Conservation (phyloP, 306 rosid species). For the Oemleria cerasiformis region DNA sequence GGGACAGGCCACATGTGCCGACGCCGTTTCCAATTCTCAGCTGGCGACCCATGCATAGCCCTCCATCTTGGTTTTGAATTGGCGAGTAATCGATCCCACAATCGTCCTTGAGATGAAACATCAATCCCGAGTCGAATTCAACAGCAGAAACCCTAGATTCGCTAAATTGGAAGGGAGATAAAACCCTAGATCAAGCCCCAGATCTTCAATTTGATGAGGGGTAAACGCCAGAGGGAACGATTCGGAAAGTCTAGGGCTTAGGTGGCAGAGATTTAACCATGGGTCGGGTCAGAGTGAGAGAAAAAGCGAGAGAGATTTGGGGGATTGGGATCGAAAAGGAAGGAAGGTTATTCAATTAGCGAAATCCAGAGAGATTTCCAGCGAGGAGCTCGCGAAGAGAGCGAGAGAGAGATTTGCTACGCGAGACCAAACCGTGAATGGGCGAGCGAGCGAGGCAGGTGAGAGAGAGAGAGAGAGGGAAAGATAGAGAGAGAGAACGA, state of each 20-base stretch:
- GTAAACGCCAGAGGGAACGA: not conserved
- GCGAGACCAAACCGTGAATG: conserved; percentile 44
- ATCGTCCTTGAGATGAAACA: conserved; percentile 71
- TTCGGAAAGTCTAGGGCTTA: conserved; percentile 48
- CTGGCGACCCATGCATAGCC: conserved; percentile 90
- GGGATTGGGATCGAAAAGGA: conserved; percentile 45
- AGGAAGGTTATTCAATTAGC: conserved; percentile 30
- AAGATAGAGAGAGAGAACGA: conserved; percentile 9
- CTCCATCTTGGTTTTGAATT: conserved; percentile 60
- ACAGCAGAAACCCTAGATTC: conserved; percentile 44
- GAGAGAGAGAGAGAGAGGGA: conserved; percentile 6
- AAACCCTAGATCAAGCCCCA: conserved; percentile 58
- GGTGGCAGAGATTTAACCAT: conserved; percentile 19
- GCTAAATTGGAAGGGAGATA: conserved; percentile 5
- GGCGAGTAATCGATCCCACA: conserved; percentile 60
- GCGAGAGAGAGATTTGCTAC: conserved; percentile 30
- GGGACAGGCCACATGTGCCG: conserved; percentile 99
- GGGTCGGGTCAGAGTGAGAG: not conserved
- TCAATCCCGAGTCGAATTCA: conserved; percentile 75
- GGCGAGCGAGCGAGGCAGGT: not conserved
- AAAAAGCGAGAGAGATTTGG: conserved; percentile 14
- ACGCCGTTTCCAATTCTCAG: conserved; percentile 78
- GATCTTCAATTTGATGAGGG: conserved; percentile 45
- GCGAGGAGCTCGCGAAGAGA: conserved; percentile 57
- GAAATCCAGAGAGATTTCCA: conserved; percentile 56